Evolutionary conservation across 169 alveolate genomes (phyloP).

Genomic region (Condylostoma magnum): DNA sequence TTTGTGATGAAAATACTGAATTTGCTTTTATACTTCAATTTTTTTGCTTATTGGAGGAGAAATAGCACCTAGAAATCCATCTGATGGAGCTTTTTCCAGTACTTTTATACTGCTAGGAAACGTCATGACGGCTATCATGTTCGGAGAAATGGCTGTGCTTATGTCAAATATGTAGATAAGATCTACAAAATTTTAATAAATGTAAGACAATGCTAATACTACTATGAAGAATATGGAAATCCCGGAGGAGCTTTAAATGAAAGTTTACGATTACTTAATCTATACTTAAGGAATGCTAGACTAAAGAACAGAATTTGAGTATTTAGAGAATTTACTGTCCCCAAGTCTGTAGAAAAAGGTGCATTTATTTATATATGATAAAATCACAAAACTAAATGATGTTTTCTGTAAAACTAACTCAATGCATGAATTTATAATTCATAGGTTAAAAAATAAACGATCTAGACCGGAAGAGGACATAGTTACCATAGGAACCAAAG

Average conservation of each 20-base stretch:
- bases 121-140: not conserved
- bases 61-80: not conserved
- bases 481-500: not conserved
- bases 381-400: slow-evolving; percentile 8
- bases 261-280: not conserved
- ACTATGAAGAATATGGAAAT: not conserved
- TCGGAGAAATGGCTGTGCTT: not conserved
- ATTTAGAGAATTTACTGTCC: not conserved
- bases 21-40: not conserved
- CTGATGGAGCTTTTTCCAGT: not conserved
- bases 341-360: too few relatives aligned
- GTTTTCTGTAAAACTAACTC: not conserved
- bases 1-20: not conserved
- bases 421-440: not conserved
- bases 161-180: not conserved
- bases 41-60: not conserved
- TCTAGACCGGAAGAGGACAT: not conserved
- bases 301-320: not conserved
- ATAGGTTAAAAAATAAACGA: not conserved
- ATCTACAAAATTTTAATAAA: not conserved
- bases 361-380: too few relatives aligned
- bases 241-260: not conserved
- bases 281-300: not conserved
- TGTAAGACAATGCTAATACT: not conserved
- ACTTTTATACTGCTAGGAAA: not conserved